Evolutionary conservation across 176 grass and related monocot genomes (phyloP).

Genomic region (Lolium perenne): DNA sequence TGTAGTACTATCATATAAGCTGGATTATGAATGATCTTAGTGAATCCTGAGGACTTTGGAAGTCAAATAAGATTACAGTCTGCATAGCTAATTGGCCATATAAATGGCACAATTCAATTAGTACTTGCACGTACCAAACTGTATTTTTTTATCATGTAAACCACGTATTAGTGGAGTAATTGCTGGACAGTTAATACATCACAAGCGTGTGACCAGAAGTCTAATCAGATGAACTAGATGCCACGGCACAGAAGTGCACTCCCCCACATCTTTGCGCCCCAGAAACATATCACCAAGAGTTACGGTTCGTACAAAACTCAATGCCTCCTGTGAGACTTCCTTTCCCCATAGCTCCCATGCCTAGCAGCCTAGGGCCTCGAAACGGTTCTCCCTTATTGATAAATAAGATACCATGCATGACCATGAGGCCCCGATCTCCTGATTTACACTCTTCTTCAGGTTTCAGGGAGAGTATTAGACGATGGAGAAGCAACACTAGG

Average conservation of each 20-base stretch:
- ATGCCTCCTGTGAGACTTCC: not conserved
- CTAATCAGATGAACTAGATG: too few relatives aligned
- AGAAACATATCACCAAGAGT: too few relatives aligned
- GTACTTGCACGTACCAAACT: too few relatives aligned
- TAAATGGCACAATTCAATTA: not conserved
- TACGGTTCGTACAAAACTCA: not conserved
- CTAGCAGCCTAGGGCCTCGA: too few relatives aligned
- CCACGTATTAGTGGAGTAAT: not conserved
- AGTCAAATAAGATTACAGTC: not conserved
- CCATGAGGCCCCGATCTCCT: not conserved
- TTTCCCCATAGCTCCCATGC: not conserved
- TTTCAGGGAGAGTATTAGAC: not conserved
- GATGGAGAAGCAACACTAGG: not conserved
- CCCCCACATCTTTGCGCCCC: too few relatives aligned
- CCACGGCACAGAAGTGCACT: too few relatives aligned
- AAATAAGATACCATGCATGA: not conserved
- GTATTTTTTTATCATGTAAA: too few relatives aligned
- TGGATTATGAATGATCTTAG: not conserved
- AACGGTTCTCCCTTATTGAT: not conserved
- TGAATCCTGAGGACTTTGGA: not conserved
- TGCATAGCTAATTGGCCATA: not conserved
- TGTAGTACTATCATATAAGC: not conserved
- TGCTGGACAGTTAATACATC: too few relatives aligned
- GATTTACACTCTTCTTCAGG: not conserved
- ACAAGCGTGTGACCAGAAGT: too few relatives aligned